These are phyloP conservation scores for Cicer cuneatum DNA, from an alignment of 306 rosid species.

Conservation along the genomic window DNA sequence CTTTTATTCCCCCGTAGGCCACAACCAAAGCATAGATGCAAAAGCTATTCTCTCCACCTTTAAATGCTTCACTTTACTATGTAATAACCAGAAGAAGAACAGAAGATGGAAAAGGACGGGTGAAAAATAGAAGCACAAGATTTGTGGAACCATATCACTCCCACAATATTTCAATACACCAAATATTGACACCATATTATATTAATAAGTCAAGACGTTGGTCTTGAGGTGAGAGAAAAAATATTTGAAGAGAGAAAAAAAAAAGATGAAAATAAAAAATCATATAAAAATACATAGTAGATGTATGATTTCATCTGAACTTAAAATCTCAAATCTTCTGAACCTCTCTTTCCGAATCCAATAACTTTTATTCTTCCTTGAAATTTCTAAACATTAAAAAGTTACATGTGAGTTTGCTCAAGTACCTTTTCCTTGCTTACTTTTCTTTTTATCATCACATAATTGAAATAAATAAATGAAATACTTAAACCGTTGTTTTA, in stretches of 20 bases:
- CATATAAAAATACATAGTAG: too few relatives aligned
- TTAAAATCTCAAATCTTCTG: background rate
- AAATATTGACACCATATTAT: too few relatives aligned
- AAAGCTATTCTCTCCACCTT: conserved; percentile 44
- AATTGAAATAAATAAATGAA: too few relatives aligned
- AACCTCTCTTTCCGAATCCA: conserved; percentile 19
- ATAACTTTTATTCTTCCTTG: conserved; percentile 2
- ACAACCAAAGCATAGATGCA: conserved; percentile 35
- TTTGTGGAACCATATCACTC: background rate
- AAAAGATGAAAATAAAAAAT: too few relatives aligned
- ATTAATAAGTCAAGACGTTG: too few relatives aligned
- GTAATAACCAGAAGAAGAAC: conserved; percentile 24
- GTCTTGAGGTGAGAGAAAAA: too few relatives aligned
- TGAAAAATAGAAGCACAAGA: background rate
- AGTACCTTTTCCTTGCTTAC: conserved; percentile 42
- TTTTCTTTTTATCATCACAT: conserved; percentile 26
- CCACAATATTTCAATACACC: too few relatives aligned
- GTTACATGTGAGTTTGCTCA: conserved; percentile 40
- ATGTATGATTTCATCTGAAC: background rate
- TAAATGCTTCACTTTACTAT: conserved; percentile 49
- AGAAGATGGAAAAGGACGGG: background rate
- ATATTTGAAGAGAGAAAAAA: too few relatives aligned
- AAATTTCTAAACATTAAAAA: conserved; percentile 38
- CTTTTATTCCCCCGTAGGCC: conserved; percentile 30
- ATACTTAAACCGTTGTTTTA: too few relatives aligned